phyloP scores from a whole-genome alignment of 495 filamentous ascomycete species.

The Penicillium coffeae region DNA sequence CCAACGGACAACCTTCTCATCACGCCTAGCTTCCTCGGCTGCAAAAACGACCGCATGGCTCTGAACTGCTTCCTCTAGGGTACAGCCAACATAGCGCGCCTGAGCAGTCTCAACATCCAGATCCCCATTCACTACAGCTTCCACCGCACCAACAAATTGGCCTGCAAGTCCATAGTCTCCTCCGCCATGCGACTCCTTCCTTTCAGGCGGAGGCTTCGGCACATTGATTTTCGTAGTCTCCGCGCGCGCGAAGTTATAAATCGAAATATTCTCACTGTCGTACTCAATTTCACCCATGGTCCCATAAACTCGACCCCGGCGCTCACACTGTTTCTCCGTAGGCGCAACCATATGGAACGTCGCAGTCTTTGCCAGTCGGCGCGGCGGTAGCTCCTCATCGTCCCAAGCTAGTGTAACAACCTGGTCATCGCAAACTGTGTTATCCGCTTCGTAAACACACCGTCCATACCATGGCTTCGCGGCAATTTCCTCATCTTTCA shows the following conservation, averaged over 20 bases:
- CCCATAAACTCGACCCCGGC: conserved; percentile 80
- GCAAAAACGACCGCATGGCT: conserved; percentile 95
- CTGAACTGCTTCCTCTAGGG: conserved; percentile 74
- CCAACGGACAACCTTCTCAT: conserved; percentile 71
- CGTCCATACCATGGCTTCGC: conserved; percentile 79
- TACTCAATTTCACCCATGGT: conserved; percentile 81
- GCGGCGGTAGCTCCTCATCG: conserved; percentile 35
- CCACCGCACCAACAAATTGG: conserved; percentile 77
- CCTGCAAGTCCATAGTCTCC: conserved; percentile 79
- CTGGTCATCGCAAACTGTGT: conserved; percentile 87
- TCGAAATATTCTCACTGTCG: conserved; percentile 43
- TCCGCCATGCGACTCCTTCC: conserved; percentile 64
- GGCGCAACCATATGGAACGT: conserved; percentile 91
- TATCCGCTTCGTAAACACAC: conserved; percentile 90
- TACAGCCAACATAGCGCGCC: conserved; percentile 69
- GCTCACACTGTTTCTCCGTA: conserved; percentile 79
- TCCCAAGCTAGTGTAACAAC: conserved; percentile 83
- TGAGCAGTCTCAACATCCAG: conserved; percentile 71
- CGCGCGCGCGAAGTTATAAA: conserved; percentile 38
- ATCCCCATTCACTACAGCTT: conserved; percentile 68
- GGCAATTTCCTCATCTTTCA: conserved; percentile 50
- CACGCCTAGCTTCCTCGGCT: conserved; percentile 77
- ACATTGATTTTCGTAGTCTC: conserved; percentile 24
- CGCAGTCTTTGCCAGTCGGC: conserved; percentile 70
- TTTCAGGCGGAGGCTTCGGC: conserved; percentile 34